phyloP scores from a whole-genome alignment of 116 monocot species.

The Cymodocea nodosa region DNA sequence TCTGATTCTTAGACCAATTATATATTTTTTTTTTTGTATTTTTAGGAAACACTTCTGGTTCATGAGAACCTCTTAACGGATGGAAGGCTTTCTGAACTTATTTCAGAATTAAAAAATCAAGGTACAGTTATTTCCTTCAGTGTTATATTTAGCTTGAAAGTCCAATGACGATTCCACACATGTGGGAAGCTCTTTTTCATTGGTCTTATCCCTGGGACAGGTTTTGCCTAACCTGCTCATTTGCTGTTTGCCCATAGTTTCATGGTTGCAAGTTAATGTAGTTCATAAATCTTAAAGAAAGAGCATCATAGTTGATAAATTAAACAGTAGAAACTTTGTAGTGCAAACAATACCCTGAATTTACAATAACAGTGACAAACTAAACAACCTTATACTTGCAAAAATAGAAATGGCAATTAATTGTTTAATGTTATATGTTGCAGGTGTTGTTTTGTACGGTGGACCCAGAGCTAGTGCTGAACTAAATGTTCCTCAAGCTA shows the following conservation, averaged over 20 bases:
- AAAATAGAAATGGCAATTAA: not conserved
- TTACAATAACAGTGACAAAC: not conserved
- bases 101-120: conserved; percentile 60
- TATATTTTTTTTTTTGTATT: not conserved
- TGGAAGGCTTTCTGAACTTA: conserved; percentile 42
- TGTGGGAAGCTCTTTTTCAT: no score
- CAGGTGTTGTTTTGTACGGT: conserved; percentile 77
- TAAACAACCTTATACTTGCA: no score
- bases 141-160: not conserved
- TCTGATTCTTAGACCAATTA: no score
- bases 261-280: no score
- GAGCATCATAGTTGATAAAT: not conserved
- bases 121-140: conserved; percentile 20
- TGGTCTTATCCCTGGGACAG: no score
- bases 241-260: no score
- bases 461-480: conserved; percentile 60
- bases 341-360: not conserved
- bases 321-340: not conserved
- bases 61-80: conserved; percentile 56
- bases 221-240: no score
- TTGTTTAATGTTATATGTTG: not conserved
- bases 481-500: conserved; percentile 46
- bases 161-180: no score
- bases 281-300: no score
- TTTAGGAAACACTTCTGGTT: conserved; percentile 89